These are phyloP conservation scores for Starmerella ratchasimensis DNA, from an alignment of 805 yeast genomes.

Conservation along the genomic window DNA sequence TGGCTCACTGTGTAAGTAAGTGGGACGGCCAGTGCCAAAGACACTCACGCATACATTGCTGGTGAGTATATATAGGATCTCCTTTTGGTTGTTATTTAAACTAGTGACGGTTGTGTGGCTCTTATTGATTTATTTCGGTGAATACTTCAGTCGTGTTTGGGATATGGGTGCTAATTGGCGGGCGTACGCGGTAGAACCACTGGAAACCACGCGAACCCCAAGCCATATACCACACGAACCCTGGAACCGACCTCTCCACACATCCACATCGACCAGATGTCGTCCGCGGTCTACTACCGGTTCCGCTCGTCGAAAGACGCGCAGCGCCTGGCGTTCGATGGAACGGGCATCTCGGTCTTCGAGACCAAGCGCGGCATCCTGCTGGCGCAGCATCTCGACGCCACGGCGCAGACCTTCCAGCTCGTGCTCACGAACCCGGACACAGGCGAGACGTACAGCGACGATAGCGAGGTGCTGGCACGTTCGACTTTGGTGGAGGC, in stretches of 20 bases:
- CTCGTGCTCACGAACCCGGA: constrained; percentile 58
- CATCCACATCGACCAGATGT: constrained; percentile 40
- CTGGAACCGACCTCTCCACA: neutral
- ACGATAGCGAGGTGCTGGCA: constrained; percentile 84
- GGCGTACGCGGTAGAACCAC: no score
- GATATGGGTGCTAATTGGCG: no score
- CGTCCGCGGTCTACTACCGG: constrained; percentile 75
- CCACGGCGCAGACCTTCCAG: constrained; percentile 67
- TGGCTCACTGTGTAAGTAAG: no score
- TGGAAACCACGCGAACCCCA: no score
- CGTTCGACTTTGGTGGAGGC: constrained; percentile 76
- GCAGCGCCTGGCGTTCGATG: constrained; percentile 76
- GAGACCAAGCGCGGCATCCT: constrained; percentile 88
- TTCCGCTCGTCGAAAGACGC: constrained; percentile 74
- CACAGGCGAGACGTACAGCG: constrained; percentile 59
- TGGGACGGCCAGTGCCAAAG: no score
- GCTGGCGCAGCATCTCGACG: constrained; percentile 61
- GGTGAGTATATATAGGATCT: no score
- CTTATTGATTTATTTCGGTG: no score
- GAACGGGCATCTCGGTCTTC: constrained; percentile 90
- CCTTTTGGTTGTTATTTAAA: no score
- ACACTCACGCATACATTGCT: no score
- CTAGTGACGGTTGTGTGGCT: no score
- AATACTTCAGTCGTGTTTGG: no score
- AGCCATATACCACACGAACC: no score